phyloP scores from a whole-genome alignment of 345 rosid genomes.

The Pistacia vera region DNA sequence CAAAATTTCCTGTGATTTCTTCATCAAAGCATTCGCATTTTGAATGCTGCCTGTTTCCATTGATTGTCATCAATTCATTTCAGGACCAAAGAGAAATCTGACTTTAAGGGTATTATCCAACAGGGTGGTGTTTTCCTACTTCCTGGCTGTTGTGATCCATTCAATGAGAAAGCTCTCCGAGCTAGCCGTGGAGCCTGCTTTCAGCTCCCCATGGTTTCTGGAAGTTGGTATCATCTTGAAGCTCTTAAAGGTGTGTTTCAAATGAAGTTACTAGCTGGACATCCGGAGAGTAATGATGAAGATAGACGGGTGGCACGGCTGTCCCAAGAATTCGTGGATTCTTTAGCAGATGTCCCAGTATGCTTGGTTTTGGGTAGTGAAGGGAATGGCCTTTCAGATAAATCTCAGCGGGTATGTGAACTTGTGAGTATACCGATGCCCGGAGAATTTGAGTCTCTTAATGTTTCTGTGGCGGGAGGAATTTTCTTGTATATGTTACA shows the following conservation, averaged over 20 bases:
- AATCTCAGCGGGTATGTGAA: conserved; percentile 58
- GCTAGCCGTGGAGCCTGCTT: conserved; percentile 96
- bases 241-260: conserved; percentile 48
- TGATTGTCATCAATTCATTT: background rate
- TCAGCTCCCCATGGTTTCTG: conserved; percentile 80
- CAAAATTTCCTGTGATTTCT: background rate
- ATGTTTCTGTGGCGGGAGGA: conserved; percentile 96
- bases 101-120: conserved; percentile 3
- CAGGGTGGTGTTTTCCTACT: conserved; percentile 94
- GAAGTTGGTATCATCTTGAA: conserved; percentile 71
- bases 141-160: conserved; percentile 96
- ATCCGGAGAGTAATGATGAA: conserved; percentile 55
- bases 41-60: background rate
- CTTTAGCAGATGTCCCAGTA: conserved; percentile 49
- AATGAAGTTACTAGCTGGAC: conserved; percentile 87
- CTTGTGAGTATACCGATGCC: conserved; percentile 90
- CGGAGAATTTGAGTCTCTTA: conserved; percentile 83
- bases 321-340: conserved; percentile 47
- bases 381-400: conserved; percentile 76
- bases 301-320: conserved; percentile 41
- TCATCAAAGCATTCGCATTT: background rate
- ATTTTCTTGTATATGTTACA: conserved; percentile 80
- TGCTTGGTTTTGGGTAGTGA: conserved; percentile 90
- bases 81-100: background rate
- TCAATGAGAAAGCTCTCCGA: conserved; percentile 80